These are phyloP conservation scores for Euphorbia tirucalli DNA, from an alignment of 345 rosid species.

Conservation along the genomic window DNA sequence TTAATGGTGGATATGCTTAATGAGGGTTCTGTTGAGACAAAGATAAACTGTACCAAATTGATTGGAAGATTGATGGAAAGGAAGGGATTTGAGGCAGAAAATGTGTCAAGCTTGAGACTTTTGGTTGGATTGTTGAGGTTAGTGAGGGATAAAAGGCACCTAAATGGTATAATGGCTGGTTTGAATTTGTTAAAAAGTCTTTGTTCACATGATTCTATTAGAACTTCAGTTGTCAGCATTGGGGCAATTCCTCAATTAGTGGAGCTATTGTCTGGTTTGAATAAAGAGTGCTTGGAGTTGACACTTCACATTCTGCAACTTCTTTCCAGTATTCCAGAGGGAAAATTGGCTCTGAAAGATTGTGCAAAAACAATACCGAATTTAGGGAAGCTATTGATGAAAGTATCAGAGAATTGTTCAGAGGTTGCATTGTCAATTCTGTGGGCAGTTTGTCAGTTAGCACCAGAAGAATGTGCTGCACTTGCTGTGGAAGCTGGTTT, in stretches of 20 bases:
- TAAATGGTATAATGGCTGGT: conserved; percentile 24
- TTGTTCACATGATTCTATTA: conserved; percentile 24
- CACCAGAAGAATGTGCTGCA: conserved; percentile 32
- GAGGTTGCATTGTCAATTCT: conserved; percentile 26
- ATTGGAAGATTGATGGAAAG: conserved; percentile 50
- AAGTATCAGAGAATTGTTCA: conserved; percentile 28
- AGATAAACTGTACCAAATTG: conserved; percentile 56
- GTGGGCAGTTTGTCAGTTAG: conserved; percentile 31
- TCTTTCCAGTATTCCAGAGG: conserved; percentile 26
- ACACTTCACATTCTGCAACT: conserved; percentile 25
- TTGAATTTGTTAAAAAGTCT: conserved; percentile 24
- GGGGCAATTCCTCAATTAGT: conserved; percentile 30
- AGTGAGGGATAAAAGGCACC: conserved; percentile 30
- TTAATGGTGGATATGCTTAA: conserved; percentile 63
- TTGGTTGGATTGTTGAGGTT: conserved; percentile 34
- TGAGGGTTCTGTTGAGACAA: conserved; percentile 64
- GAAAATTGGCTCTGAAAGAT: conserved; percentile 30
- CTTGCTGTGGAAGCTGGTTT: conserved; percentile 36
- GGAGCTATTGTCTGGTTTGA: conserved; percentile 28
- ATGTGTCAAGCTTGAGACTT: conserved; percentile 31
- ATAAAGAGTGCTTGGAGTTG: conserved; percentile 25
- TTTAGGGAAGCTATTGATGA: conserved; percentile 32
- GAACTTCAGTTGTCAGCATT: conserved; percentile 26
- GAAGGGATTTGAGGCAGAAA: conserved; percentile 40
- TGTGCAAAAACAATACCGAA: conserved; percentile 27